Evolutionary conservation across 2,329 filamentous ascomycete genomes (phyloP).

Genomic region (Botrytis medusae): DNA sequence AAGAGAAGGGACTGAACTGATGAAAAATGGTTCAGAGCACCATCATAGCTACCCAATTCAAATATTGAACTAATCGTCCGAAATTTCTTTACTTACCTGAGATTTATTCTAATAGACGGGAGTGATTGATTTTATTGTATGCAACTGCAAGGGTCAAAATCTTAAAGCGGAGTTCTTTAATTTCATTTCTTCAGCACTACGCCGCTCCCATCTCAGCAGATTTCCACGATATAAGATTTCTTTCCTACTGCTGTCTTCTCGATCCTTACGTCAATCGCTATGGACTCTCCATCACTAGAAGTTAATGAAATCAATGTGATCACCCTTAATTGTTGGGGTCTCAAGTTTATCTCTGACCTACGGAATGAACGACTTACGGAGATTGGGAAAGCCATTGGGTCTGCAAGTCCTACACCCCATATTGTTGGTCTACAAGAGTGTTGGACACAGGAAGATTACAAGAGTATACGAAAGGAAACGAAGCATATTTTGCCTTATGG

Average conservation of each 20-base stretch:
- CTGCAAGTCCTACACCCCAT: conserved; percentile 66
- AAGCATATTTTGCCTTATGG: conserved; percentile 76
- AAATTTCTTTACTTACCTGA: neutral
- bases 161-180: neutral
- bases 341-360: conserved; percentile 80
- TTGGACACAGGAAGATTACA: conserved; percentile 85
- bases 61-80: neutral
- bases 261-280: neutral
- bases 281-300: neutral
- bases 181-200: neutral
- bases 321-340: conserved; percentile 95
- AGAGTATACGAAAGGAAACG: conserved; percentile 72
- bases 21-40: neutral
- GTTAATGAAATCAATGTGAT: conserved; percentile 67
- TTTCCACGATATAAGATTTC: neutral
- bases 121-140: neutral
- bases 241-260: neutral
- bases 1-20: neutral
- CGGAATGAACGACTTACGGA: conserved; percentile 76
- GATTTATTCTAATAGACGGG: neutral
- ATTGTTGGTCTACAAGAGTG: conserved; percentile 95
- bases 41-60: neutral
- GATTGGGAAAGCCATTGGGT: conserved; percentile 78
- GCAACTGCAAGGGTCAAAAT: neutral
- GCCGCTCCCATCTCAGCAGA: neutral